Evolutionary conservation across 768 basidiomycete genomes (phyloP), one percentile per base, ranked within the genome.

Genomic region (Sarcodon aspratus): DNA sequence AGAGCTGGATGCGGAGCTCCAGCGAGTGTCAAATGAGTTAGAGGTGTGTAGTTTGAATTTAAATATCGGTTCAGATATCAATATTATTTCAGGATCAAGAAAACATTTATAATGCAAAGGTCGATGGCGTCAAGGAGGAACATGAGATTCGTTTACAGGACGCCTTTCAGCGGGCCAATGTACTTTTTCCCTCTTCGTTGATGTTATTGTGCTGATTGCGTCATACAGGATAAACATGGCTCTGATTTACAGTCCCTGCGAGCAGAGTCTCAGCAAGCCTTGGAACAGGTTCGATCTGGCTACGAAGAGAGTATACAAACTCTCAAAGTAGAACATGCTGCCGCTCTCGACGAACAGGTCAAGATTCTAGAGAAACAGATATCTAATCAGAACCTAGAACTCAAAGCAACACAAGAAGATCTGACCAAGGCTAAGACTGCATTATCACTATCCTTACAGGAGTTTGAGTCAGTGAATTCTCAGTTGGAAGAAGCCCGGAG

Each of bases 361-460:
- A 69, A 71, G 47, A 61, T 61, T 0, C 64, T 82, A 17, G 78
- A 80, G 64, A 88, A 88, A 67, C 74, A 75, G 57, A 72, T 85
- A 46, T 69, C 68, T 48, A 74, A 66, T 45, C 69, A 82, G 52
- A 76, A 67, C 49, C 66, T 90, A 32, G 86, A 91, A 55, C 74
- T 92, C 38, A 88, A 83, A 58, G 90, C 88, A 11, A 88, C 90
- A 0, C 79, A 82, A 57, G 88, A 92, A 52, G 88, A 91, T 61
- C 78, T 93, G 34, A 59, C 71, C 3, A 91, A 89, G 68, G 73
- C 84, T 6, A 91, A 92, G 62, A 59, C 74, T 1, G 65, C 75
- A 21, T 58, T 81, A 7, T 73, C 80, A 15, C 51, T 73, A 6
- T 67, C 76, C 32, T 70, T 70, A 31, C 59, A 68, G 3, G 84